These are phyloP conservation scores for Nicotiana tabacum DNA, from an alignment of 257 asterid genomes.

Conservation along the genomic window DNA sequence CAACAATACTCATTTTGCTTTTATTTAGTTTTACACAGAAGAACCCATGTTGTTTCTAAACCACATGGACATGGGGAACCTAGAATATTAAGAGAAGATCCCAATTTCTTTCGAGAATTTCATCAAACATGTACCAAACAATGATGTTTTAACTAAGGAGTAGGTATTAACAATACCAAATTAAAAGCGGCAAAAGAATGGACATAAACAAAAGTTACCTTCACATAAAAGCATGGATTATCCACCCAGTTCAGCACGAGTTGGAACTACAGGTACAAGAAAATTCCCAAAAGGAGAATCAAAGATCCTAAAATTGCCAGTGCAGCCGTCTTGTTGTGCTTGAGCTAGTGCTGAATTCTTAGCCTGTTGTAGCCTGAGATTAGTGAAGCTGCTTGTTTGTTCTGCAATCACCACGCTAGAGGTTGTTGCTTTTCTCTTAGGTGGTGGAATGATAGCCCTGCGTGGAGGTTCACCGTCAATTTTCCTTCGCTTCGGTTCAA, in stretches of 20 bases:
- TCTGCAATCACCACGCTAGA: slow-evolving; percentile 24
- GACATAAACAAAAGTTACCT: background rate
- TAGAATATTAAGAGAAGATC: background rate
- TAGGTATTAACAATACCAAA: background rate
- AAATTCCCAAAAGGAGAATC: slow-evolving; percentile 69
- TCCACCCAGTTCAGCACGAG: slow-evolving; percentile 54
- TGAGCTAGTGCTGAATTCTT: slow-evolving; percentile 58
- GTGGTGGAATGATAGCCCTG: slow-evolving; percentile 4
- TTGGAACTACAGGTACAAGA: slow-evolving; percentile 75
- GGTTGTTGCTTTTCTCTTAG: background rate
- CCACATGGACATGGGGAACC: background rate
- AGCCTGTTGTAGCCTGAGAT: slow-evolving; percentile 41
- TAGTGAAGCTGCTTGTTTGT: slow-evolving; percentile 13
- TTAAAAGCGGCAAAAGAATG: background rate
- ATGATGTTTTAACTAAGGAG: background rate
- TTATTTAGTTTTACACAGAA: background rate
- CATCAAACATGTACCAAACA: background rate
- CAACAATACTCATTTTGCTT: background rate
- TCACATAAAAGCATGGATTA: slow-evolving; percentile 9
- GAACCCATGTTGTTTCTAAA: background rate
- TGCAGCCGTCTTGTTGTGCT: slow-evolving; percentile 59
- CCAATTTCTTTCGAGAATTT: background rate
- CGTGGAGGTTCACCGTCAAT: slow-evolving; percentile 20
- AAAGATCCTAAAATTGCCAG: slow-evolving; percentile 52
- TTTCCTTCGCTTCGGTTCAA: slow-evolving; percentile 40